Percentiles rank a stretch among this genome's conserved stretches.
Conservation (phyloP, 331 rosid species). For the Acacia concinna region DNA sequence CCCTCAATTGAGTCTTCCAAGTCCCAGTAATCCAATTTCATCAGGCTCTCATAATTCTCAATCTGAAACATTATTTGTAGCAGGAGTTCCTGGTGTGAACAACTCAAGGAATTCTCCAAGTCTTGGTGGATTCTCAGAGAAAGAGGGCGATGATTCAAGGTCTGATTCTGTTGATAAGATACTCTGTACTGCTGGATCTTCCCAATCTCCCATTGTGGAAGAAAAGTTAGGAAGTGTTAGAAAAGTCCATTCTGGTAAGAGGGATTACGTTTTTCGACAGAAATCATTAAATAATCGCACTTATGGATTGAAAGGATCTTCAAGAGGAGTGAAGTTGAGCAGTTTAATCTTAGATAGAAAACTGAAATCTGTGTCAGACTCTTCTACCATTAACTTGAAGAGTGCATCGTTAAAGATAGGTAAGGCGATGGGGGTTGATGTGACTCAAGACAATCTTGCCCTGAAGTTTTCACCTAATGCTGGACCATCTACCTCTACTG, state of each 20-base stretch:
- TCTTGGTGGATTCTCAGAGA: conserved; percentile 44
- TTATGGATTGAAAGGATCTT: conserved; percentile 75
- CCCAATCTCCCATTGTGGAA: conserved; percentile 55
- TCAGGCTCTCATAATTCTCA: conserved; percentile 48
- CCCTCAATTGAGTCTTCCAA: conserved; percentile 56
- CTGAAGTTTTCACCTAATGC: conserved; percentile 45
- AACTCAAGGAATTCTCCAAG: conserved; percentile 45
- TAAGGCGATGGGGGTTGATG: conserved; percentile 68
- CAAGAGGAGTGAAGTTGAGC: conserved; percentile 68
- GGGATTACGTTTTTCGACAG: conserved; percentile 82
- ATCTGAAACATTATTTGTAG: conserved; percentile 40
- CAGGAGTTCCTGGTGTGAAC: conserved; percentile 39
- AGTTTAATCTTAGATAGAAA: conserved; percentile 76
- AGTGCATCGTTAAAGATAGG: conserved; percentile 70
- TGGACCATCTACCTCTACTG: conserved; percentile 45
- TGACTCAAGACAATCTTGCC: conserved; percentile 55
- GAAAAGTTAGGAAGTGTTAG: conserved; percentile 56
- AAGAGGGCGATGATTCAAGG: conserved; percentile 46
- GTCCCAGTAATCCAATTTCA: conserved; percentile 48
- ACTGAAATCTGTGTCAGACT: conserved; percentile 67
- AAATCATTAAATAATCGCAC: conserved; percentile 67
- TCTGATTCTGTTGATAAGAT: conserved; percentile 46
- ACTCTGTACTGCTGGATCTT: conserved; percentile 44
- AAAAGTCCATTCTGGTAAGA: conserved; percentile 64
- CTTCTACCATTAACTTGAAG: conserved; percentile 66